Percentiles rank a stretch among this genome's conserved stretches.
Conservation (phyloP, 2,329 filamentous ascomycete species). For the Trichoderma sp. region DNA sequence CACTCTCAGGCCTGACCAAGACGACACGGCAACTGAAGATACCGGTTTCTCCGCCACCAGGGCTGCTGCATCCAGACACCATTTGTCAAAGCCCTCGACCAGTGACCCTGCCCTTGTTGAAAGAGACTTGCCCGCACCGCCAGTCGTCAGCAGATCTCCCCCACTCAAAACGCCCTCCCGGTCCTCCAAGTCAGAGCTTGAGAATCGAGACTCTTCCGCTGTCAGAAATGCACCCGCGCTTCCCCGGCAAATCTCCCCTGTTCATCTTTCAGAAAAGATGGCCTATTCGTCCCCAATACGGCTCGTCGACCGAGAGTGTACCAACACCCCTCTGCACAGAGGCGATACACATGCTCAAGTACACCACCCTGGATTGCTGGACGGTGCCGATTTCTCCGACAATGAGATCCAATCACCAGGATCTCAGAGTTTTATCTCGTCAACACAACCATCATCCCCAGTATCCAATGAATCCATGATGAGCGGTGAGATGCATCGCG, state of each 20-base stretch:
- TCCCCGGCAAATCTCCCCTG: neutral
- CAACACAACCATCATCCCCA: constrained; percentile 24
- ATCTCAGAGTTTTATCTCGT: neutral
- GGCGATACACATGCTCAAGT: neutral
- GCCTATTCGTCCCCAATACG: neutral
- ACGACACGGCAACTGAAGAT: neutral
- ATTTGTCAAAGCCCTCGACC: constrained; percentile 30
- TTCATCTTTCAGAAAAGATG: neutral
- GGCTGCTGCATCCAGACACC: constrained; percentile 25
- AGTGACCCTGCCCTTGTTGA: constrained; percentile 26
- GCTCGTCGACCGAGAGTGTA: neutral
- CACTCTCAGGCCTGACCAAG: constrained; percentile 22
- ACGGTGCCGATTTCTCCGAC: constrained; percentile 28
- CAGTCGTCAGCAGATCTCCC: constrained; percentile 24
- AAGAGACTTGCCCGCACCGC: constrained; percentile 27
- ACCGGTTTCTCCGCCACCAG: constrained; percentile 18
- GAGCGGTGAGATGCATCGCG: constrained; percentile 26
- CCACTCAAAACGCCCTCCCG: neutral
- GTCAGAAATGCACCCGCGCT: neutral
- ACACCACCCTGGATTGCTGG: constrained; percentile 26
- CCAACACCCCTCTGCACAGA: neutral
- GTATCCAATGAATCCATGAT: constrained; percentile 23
- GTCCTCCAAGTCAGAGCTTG: constrained; percentile 3
- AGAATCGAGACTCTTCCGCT: constrained; percentile 15
- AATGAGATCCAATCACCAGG: constrained; percentile 18